These are phyloP conservation scores for Neonectria magnoliae DNA, from an alignment of 2,329 filamentous ascomycete species.

Conservation along the genomic window DNA sequence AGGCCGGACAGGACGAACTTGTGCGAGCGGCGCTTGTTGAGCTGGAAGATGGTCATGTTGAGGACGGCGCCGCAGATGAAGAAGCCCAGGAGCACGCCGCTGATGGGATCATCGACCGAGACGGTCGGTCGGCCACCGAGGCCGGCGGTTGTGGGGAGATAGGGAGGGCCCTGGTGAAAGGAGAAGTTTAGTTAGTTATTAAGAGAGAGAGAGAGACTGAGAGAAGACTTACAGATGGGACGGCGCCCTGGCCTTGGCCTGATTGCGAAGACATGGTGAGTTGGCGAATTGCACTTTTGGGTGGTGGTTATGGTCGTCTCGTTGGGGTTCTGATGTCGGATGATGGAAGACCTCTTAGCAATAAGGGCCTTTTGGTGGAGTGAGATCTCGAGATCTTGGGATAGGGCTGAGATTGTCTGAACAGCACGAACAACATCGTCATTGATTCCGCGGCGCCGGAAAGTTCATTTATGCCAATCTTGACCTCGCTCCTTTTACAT, in stretches of 20 bases:
- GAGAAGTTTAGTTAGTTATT: conserved; percentile 1
- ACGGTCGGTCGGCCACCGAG: conserved; percentile 68
- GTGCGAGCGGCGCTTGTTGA: conserved; percentile 59
- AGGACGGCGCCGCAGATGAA: conserved; percentile 63
- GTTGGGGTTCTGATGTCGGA: not conserved
- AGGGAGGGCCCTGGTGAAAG: conserved; percentile 49
- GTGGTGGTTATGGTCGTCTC: not conserved
- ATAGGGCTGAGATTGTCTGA: conserved; percentile 6
- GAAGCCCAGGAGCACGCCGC: conserved; percentile 68
- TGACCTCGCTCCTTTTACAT: not conserved
- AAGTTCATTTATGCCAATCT: conserved; percentile 1
- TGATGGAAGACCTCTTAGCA: not conserved
- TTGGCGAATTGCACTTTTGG: not conserved
- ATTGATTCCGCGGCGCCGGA: not conserved
- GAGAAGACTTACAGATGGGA: conserved; percentile 25
- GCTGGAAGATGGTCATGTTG: conserved; percentile 68
- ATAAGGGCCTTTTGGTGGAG: not conserved
- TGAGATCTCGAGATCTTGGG: not conserved
- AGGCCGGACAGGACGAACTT: conserved; percentile 70
- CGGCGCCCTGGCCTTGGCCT: conserved; percentile 9
- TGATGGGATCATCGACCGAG: conserved; percentile 71
- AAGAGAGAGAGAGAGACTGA: not conserved
- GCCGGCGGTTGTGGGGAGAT: conserved; percentile 54
- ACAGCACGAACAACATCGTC: conserved; percentile 1
- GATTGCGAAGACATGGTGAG: conserved; percentile 32